Base-by-base conservation (phyloP, 345 rosid genomes). In the Citrus maxima region DNA sequence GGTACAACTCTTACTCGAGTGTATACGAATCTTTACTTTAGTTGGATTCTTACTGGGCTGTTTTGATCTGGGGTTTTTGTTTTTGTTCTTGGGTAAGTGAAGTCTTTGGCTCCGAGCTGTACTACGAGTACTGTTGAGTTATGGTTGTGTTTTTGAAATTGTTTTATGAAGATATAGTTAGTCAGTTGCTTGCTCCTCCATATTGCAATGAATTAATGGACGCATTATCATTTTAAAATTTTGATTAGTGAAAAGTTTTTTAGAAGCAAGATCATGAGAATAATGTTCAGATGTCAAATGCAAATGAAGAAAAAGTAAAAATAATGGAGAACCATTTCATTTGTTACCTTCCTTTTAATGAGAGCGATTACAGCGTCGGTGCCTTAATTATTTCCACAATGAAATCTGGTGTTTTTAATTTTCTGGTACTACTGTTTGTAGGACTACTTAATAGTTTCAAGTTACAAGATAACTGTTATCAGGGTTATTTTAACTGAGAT, bases 1-100 rank as follows among this genome's bases (percentile, higher is more conserved):
- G 94, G 98, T 92, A 46, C 72, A 32, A 38, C 4, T 8, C 62
- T 24, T 19, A 25, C 18, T 9, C 16, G 14, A 19, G 27, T 71
- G 0, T 60, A 1, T 56, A 3, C 76, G 77, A 14, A 55, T 58
- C 46, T 27, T 22, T 55, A 38, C 10, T 46, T 73, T 61, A 40
- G n/a, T 59, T 80, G 63, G 80, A 34, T 71, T 74, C n/a, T 27
- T 72, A 42, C 34, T 49, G 24, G 60, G 34, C 28, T 70, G 2
- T 28, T 70, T 40, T 66, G 14, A 18, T 73, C 7, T 46, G 34
- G 28, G 16, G n/a, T 16, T 6, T 2, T 18, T 3, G 22, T 1
- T 42, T 55, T 28, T 9, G 58, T 19, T 56, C 30, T 35, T 27
- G 25, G 38, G 7, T 5, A 3, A 24, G 49, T 38, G 9, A 72